Conservation (phyloP, 2,329 filamentous ascomycete species). For the Arthrobotrys pseudoclavata region DNA sequence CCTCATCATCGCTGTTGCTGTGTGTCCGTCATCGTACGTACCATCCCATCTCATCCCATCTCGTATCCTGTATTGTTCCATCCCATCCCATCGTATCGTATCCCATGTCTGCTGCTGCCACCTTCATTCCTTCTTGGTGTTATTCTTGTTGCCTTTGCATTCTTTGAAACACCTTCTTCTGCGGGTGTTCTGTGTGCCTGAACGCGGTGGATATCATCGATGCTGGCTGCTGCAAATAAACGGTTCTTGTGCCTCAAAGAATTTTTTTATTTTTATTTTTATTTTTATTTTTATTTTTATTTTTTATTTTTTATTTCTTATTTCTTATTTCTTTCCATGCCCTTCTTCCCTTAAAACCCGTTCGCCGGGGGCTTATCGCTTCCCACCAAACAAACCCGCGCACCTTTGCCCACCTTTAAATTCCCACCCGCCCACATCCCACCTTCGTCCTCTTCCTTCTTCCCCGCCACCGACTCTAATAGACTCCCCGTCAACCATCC, state of each 20-base stretch:
- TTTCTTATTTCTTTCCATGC: no score
- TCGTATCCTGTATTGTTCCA: conserved; percentile 21
- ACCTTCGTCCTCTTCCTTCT: conserved; percentile 35
- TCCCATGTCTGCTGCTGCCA: conserved; percentile 39
- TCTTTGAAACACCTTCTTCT: conserved; percentile 60
- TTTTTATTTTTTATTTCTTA: no score
- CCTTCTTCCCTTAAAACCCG: neutral
- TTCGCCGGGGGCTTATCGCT: conserved; percentile 17
- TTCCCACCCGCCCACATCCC: conserved; percentile 21
- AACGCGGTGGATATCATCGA: no score
- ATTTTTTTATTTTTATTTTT: no score
- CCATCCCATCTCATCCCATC: conserved; percentile 58
- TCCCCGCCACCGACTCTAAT: conserved; percentile 54
- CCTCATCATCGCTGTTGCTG: conserved; percentile 15
- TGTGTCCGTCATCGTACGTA: conserved; percentile 10
- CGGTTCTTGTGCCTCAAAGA: no score
- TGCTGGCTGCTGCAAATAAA: no score
- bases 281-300: no score
- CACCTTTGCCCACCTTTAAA: conserved; percentile 22
- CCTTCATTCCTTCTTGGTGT: conserved; percentile 25
- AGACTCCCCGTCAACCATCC: conserved; percentile 62
- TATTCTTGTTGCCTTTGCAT: conserved; percentile 32
- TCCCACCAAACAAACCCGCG: neutral
- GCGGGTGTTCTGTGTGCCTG: conserved; percentile 1
- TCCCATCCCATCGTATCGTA: neutral